Percentiles rank a stretch among this genome's conserved stretches.
phyloP scores from a whole-genome alignment of 1,284 basidiomycete genomes.

The Leucoagaricus sp. region DNA sequence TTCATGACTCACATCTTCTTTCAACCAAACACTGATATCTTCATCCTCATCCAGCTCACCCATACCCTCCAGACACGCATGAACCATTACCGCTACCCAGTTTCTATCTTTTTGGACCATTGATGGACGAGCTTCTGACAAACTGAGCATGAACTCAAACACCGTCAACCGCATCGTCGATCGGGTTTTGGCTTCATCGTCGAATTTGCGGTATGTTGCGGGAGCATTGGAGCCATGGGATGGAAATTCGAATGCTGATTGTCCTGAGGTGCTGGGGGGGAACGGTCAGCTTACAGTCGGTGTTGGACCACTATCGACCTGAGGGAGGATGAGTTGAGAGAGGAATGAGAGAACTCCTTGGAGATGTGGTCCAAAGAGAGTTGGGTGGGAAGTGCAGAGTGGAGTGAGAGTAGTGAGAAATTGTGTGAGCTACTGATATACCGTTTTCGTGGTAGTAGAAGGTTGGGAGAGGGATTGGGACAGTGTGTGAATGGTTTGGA shows the following conservation, averaged over 20 bases:
- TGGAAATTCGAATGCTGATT: slow-evolving; percentile 55
- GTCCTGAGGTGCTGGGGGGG: slow-evolving; percentile 35
- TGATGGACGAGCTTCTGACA: slow-evolving; percentile 65
- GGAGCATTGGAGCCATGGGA: slow-evolving; percentile 30
- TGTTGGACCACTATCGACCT: slow-evolving; percentile 69
- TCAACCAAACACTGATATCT: slow-evolving; percentile 62
- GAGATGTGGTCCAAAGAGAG: slow-evolving; percentile 69
- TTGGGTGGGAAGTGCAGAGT: slow-evolving; percentile 64
- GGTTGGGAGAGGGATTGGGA: slow-evolving; percentile 41
- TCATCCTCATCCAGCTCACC: slow-evolving; percentile 65
- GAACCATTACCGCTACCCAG: slow-evolving; percentile 68
- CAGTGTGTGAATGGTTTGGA: slow-evolving; percentile 61
- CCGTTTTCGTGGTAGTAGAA: slow-evolving; percentile 21
- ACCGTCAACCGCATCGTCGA: slow-evolving; percentile 64
- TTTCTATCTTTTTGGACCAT: slow-evolving; percentile 66
- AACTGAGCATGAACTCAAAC: slow-evolving; percentile 76
- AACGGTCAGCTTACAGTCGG: slow-evolving; percentile 72
- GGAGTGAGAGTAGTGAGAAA: slow-evolving; percentile 74
- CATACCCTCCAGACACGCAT: slow-evolving; percentile 80
- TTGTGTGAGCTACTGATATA: slow-evolving; percentile 50
- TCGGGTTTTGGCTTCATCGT: slow-evolving; percentile 38
- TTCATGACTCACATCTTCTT: slow-evolving; percentile 62
- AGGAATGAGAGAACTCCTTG: slow-evolving; percentile 64
- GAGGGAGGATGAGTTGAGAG: slow-evolving; percentile 61
- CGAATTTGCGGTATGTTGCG: slow-evolving; percentile 11